These are phyloP conservation scores for Pseudogymnoascus sp. DNA, from an alignment of 2,329 filamentous ascomycete genomes.

Conservation along the genomic window DNA sequence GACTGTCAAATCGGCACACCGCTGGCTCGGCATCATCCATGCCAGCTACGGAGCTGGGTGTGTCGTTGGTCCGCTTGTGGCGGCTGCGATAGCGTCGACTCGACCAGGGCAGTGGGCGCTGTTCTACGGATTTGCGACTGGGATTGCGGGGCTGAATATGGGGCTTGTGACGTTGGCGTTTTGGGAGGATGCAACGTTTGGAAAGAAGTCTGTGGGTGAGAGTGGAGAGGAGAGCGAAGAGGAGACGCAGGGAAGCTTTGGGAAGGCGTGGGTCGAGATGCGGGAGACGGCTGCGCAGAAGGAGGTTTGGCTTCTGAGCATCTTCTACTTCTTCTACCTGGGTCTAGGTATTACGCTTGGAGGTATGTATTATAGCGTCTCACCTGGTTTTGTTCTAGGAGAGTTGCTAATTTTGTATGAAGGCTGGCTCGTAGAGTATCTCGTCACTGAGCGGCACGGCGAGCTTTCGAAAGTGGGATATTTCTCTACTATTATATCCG, in stretches of 20 bases:
- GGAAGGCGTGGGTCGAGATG: conserved; percentile 36
- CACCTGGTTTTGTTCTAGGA: neutral
- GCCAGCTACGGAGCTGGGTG: conserved; percentile 49
- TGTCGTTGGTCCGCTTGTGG: conserved; percentile 48
- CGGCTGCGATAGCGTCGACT: conserved; percentile 41
- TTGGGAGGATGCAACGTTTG: conserved; percentile 29
- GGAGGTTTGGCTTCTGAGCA: conserved; percentile 48
- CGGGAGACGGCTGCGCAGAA: conserved; percentile 37
- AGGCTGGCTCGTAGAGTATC: conserved; percentile 59
- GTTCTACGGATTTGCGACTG: conserved; percentile 49
- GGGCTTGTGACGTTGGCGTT: conserved; percentile 41
- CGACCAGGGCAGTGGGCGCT: conserved; percentile 40
- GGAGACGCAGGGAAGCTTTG: conserved; percentile 24
- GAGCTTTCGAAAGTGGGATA: conserved; percentile 52
- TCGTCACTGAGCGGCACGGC: conserved; percentile 51
- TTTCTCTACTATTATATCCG: conserved; percentile 52
- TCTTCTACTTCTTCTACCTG: conserved; percentile 58
- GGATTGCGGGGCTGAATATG: conserved; percentile 44
- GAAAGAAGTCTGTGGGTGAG: conserved; percentile 8
- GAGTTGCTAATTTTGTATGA: conserved; percentile 11
- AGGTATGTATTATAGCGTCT: conserved; percentile 22
- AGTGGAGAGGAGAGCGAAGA: conserved; percentile 10
- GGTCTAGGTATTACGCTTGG: conserved; percentile 46
- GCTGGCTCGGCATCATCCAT: conserved; percentile 57
- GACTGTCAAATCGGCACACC: conserved; percentile 41